Evolutionary conservation across 768 basidiomycete genomes (phyloP).

Genomic region (Lactarius indigo): DNA sequence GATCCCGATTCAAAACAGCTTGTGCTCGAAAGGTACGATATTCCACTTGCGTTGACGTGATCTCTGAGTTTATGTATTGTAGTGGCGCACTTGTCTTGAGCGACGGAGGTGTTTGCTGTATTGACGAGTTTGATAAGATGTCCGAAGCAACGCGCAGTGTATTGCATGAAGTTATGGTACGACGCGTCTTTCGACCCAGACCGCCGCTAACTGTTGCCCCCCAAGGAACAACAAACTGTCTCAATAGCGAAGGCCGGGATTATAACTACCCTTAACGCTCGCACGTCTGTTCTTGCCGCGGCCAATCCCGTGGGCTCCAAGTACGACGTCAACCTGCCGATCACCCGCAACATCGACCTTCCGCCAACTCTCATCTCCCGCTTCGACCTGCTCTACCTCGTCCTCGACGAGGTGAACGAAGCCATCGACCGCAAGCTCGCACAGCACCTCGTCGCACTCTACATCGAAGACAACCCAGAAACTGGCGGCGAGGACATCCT

Average conservation of each 20-base stretch:
- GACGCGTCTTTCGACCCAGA: constrained; percentile 13
- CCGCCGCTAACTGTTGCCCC: not conserved
- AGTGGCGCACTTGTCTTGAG: constrained; percentile 93
- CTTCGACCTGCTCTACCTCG: constrained; percentile 94
- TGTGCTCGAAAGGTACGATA: constrained; percentile 82
- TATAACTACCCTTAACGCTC: constrained; percentile 95
- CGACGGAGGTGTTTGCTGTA: constrained; percentile 97
- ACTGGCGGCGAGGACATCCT: constrained; percentile 66
- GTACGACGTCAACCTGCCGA: constrained; percentile 88
- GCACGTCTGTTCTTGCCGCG: constrained; percentile 97
- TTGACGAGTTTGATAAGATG: constrained; percentile 99
- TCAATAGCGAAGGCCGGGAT: constrained; percentile 99
- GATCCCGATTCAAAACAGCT: constrained; percentile 98
- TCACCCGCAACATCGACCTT: constrained; percentile 94
- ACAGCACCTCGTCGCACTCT: constrained; percentile 88
- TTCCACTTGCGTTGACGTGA: not conserved
- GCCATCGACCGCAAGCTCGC: constrained; percentile 80
- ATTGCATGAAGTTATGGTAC: constrained; percentile 96
- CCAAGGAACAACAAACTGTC: constrained; percentile 97
- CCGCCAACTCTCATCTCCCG: constrained; percentile 97
- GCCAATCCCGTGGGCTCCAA: constrained; percentile 97
- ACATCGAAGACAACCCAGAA: constrained; percentile 85
- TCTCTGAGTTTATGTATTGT: constrained; percentile 9
- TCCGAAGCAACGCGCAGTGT: constrained; percentile 96
- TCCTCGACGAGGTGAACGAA: constrained; percentile 94